Base-by-base conservation (phyloP, 495 filamentous ascomycete genomes). In the Trichoderma virens region DNA sequence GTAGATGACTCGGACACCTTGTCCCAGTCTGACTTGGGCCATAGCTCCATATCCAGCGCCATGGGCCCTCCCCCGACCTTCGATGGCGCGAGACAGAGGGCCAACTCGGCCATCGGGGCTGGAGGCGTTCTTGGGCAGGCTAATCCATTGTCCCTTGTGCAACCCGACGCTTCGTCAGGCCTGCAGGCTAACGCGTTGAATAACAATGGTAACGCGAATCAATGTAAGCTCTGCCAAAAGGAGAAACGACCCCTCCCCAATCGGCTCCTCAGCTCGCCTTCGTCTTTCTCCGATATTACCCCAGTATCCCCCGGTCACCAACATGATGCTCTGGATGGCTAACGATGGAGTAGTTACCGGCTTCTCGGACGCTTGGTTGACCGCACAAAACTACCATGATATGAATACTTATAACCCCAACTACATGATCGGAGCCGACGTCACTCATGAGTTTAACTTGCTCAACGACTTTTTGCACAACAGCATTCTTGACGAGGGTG, bases 381-480 rank as follows among this genome's bases (percentile, higher is more conserved):
- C 75, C 65, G 72, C 73, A 63, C 89, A 90, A 67, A 93, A 86
- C 69, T 94, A 89, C 72, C 88, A 93, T 78, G 92, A 96, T 72
- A 95, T 96, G 88, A 92, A 97, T 77, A 89, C 83, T 69, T 91
- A 92, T 70, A 90, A 97, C 76, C 90, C 92, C 63, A 92, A 89
- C 68, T 97, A 94, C 78, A 92, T 96, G 89, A 93, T 97, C 77
- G 88, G 92, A 30, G 91, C 91, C 64, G 94, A 99, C 74, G 89
- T 96, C 65, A 91, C 90, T 32, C 92, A 91, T 74, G 94, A 99
- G 76, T 97, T 96, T 72, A 96, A 96, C 70, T 80, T 97, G 64
- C 84, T 99, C 66, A 96, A 95, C 68, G 92, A 98, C 74, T 99
- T 98, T 72, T 84, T 98, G 66, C 92, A 88, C 73, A 93, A 85